Conservation (phyloP, 495 filamentous ascomycete genomes). For the Xylaria sp. region DNA sequence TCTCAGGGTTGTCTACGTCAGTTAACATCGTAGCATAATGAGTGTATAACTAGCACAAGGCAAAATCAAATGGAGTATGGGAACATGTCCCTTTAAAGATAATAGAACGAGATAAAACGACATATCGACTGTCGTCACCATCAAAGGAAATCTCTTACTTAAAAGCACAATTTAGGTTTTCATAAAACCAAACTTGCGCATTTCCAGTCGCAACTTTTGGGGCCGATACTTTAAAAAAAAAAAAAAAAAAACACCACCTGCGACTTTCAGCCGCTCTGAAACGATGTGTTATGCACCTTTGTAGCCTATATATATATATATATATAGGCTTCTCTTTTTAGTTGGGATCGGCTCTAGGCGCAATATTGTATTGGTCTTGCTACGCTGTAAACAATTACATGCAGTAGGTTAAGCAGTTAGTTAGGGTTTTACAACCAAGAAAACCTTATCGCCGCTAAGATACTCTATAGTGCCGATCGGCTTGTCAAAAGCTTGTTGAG, state of each 20-base stretch:
- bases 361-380: background rate
- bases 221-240: background rate
- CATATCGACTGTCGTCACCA: background rate
- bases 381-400: background rate
- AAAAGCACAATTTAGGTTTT: background rate
- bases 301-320: too few relatives aligned
- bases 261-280: constrained; percentile 12
- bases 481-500: constrained; percentile 10
- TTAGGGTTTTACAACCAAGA: background rate
- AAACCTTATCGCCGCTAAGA: constrained; percentile 13
- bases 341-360: background rate
- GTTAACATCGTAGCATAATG: background rate
- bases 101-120: constrained; percentile 1
- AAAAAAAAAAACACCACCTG: constrained; percentile 22
- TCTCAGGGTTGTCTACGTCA: background rate
- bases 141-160: background rate
- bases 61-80: background rate
- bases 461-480: background rate
- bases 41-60: background rate
- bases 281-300: background rate
- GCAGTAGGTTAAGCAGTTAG: too few relatives aligned
- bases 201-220: background rate
- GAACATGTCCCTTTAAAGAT: background rate
- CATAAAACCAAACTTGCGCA: background rate
- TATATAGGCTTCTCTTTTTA: background rate